phyloP scores from a whole-genome alignment of 192 early-diverging fungal genomes.

The Coemansia sp. region DNA sequence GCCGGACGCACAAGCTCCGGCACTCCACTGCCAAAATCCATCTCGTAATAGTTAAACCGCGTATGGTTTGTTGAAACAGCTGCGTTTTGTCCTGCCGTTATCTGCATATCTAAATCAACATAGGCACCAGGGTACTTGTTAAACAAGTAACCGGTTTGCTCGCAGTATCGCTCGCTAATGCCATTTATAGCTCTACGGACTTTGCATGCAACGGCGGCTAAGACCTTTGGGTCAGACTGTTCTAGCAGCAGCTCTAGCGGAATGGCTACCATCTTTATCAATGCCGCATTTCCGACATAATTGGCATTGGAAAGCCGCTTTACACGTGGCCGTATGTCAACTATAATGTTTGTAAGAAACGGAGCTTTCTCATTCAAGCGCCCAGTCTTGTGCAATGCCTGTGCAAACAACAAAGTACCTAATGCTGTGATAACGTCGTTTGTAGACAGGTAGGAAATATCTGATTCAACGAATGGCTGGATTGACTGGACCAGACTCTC shows the following conservation, averaged over 20 bases:
- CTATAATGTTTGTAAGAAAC: background rate
- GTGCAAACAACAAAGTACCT: background rate
- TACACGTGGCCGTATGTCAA: background rate
- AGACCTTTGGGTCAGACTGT: too few relatives aligned
- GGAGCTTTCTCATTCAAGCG: background rate
- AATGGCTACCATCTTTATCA: background rate
- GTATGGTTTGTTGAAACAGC: background rate
- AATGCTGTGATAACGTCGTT: slow-evolving; percentile 1
- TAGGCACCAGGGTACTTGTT: background rate
- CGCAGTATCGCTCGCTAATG: background rate
- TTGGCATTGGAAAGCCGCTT: background rate
- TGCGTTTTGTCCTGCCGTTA: background rate
- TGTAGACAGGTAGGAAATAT: background rate
- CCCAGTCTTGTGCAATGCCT: background rate
- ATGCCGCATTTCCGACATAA: background rate
- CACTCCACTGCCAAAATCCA: background rate
- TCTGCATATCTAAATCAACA: background rate
- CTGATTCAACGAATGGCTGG: background rate
- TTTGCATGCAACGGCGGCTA: slow-evolving; percentile 1
- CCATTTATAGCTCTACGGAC: background rate
- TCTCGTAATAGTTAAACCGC: background rate
- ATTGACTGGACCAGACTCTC: background rate
- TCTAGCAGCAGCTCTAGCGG: background rate
- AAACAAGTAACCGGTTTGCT: background rate
- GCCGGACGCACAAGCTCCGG: background rate